Evolutionary conservation across 495 filamentous ascomycete species (phyloP).

Genomic region (Trichoderma virens): DNA sequence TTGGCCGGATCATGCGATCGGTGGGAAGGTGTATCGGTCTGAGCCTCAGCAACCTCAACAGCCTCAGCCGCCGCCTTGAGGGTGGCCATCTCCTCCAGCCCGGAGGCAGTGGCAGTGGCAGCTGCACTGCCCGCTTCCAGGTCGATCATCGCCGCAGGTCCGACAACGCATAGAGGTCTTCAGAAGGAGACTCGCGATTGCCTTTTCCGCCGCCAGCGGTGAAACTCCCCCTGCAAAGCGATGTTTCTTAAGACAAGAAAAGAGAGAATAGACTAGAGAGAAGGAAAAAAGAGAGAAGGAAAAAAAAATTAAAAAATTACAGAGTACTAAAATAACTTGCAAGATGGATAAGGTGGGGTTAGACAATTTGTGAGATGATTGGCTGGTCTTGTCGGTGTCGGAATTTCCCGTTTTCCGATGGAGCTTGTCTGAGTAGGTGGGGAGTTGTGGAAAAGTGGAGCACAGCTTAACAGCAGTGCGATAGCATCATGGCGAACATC

Average conservation of each 20-base stretch:
- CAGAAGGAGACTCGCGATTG: neutral
- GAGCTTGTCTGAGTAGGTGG: neutral
- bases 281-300: neutral
- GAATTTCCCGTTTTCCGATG: neutral
- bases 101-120: neutral
- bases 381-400: neutral
- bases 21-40: conserved; percentile 32
- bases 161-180: neutral
- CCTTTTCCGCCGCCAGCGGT: neutral
- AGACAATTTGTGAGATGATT: neutral
- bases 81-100: conserved; percentile 14
- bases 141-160: conserved; percentile 3
- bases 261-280: neutral
- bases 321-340: neutral
- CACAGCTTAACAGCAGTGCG: neutral
- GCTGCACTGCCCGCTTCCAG: conserved; percentile 2
- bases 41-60: conserved; percentile 14
- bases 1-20: conserved; percentile 48
- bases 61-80: conserved; percentile 9
- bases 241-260: neutral
- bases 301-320: neutral
- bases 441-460: neutral
- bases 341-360: neutral
- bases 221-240: neutral
- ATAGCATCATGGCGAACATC: neutral